A percentile compares a stretch with the other conserved stretches of the same genome.
Conservation (phyloP, 2,329 filamentous ascomycete species). For the Aspergillus pseudoviridinutans region DNA sequence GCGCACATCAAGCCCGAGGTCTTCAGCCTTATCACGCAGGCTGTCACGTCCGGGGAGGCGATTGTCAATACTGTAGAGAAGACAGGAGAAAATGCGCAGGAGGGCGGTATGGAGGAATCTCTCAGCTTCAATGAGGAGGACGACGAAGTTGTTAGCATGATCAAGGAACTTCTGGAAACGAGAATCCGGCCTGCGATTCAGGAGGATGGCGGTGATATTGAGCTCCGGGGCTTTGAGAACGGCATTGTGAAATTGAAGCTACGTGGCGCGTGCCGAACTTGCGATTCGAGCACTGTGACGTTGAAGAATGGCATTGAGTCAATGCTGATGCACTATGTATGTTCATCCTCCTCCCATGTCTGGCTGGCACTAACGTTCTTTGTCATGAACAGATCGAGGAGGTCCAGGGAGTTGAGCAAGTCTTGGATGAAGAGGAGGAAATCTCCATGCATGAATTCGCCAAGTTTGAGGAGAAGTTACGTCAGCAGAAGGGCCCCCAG, state of each 20-base stretch:
- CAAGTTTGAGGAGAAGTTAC: slow-evolving; percentile 85
- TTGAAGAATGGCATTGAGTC: slow-evolving; percentile 97
- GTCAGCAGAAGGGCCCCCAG: slow-evolving; percentile 52
- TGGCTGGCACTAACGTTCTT: slow-evolving; percentile 3
- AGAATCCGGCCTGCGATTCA: slow-evolving; percentile 93
- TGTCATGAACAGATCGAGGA: slow-evolving; percentile 71
- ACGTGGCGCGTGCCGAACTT: slow-evolving; percentile 88
- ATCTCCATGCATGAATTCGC: slow-evolving; percentile 82
- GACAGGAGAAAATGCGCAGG: slow-evolving; percentile 51
- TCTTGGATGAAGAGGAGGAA: slow-evolving; percentile 88
- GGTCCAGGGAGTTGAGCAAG: slow-evolving; percentile 86
- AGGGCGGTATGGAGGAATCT: slow-evolving; percentile 58
- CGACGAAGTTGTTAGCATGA: slow-evolving; percentile 93
- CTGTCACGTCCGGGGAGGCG: slow-evolving; percentile 75
- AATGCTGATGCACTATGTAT: slow-evolving; percentile 94
- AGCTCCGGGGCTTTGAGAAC: slow-evolving; percentile 83
- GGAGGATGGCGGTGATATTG: slow-evolving; percentile 96
- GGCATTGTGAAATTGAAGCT: slow-evolving; percentile 84
- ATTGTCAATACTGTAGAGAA: slow-evolving; percentile 71
- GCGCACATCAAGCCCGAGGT: slow-evolving; percentile 92
- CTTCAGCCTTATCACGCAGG: slow-evolving; percentile 91
- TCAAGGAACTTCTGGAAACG: slow-evolving; percentile 95
- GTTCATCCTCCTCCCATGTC: slow-evolving; percentile 26
- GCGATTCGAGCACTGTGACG: slow-evolving; percentile 94
- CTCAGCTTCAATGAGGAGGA: slow-evolving; percentile 85